A percentile compares a stretch with the other conserved stretches of the same genome.
These are phyloP conservation scores for Aspergillus fructus DNA, from an alignment of 2,329 filamentous ascomycete genomes.

Conservation along the genomic window DNA sequence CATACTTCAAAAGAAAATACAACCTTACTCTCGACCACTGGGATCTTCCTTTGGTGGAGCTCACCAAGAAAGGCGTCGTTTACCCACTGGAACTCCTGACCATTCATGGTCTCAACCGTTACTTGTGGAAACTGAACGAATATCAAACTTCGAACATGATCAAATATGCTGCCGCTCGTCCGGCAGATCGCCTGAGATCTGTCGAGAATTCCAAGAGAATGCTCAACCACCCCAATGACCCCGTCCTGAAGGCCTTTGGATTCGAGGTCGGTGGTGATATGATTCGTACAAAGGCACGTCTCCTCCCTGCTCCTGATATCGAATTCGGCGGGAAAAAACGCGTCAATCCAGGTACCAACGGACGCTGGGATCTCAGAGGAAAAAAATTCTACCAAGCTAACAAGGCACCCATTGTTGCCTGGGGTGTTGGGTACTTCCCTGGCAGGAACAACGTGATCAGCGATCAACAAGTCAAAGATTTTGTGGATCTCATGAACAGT, in stretches of 20 bases:
- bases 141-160: slow-evolving; percentile 81
- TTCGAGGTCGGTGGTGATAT: slow-evolving; percentile 66
- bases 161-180: slow-evolving; percentile 82
- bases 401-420: slow-evolving; percentile 61
- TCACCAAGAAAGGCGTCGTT: slow-evolving; percentile 55
- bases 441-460: slow-evolving; percentile 52
- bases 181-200: slow-evolving; percentile 63
- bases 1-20: slow-evolving; percentile 57
- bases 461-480: slow-evolving; percentile 48
- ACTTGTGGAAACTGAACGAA: slow-evolving; percentile 59
- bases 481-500: slow-evolving; percentile 61
- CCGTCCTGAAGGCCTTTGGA: slow-evolving; percentile 70
- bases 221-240: slow-evolving; percentile 68
- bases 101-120: slow-evolving; percentile 57
- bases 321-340: slow-evolving; percentile 59
- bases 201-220: slow-evolving; percentile 68
- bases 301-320: slow-evolving; percentile 71
- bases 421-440: slow-evolving; percentile 71
- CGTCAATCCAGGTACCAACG: slow-evolving; percentile 62
- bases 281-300: slow-evolving; percentile 65
- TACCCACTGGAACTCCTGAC: slow-evolving; percentile 58
- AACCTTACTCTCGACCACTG: slow-evolving; percentile 46
- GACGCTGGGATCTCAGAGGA: slow-evolving; percentile 83
- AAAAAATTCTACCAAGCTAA: slow-evolving; percentile 75
- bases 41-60: slow-evolving; percentile 57